Conservation (phyloP, 805 yeast species). For the Yarrowia sp. region DNA sequence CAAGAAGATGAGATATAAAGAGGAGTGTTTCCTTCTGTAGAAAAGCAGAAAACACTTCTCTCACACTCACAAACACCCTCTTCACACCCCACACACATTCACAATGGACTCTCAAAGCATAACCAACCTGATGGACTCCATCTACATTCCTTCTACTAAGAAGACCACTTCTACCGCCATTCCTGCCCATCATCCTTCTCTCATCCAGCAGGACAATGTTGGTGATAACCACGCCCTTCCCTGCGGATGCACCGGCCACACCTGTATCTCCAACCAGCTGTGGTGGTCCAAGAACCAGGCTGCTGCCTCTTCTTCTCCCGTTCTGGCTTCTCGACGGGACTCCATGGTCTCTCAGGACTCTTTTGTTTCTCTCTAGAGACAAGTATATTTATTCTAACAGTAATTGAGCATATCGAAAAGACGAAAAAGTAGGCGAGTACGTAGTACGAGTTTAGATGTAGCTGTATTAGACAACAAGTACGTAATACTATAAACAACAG, state of each 20-base stretch:
- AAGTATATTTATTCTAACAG: not conserved
- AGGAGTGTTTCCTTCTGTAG: not conserved
- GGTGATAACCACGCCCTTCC: constrained; percentile 1
- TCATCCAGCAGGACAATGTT: constrained; percentile 22
- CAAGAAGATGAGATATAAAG: not conserved
- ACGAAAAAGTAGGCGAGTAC: no score
- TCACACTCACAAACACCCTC: not conserved
- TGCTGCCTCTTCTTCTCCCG: not conserved
- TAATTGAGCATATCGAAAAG: not conserved
- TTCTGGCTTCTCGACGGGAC: constrained; percentile 12
- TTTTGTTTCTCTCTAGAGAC: not conserved
- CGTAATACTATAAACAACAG: no score
- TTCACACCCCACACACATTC: not conserved
- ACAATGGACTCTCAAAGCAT: constrained; percentile 24
- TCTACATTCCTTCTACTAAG: constrained; percentile 24
- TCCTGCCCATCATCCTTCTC: constrained; percentile 26
- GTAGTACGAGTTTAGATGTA: no score
- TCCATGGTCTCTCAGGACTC: constrained; percentile 18
- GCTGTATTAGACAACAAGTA: no score
- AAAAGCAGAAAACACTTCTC: not conserved
- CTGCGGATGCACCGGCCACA: constrained; percentile 23
- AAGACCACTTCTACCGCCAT: not conserved
- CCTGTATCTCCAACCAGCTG: constrained; percentile 14
- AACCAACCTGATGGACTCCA: constrained; percentile 21
- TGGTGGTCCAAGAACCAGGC: constrained; percentile 23